Conservation (phyloP, 306 rosid genomes). For the Rosa chinensis region DNA sequence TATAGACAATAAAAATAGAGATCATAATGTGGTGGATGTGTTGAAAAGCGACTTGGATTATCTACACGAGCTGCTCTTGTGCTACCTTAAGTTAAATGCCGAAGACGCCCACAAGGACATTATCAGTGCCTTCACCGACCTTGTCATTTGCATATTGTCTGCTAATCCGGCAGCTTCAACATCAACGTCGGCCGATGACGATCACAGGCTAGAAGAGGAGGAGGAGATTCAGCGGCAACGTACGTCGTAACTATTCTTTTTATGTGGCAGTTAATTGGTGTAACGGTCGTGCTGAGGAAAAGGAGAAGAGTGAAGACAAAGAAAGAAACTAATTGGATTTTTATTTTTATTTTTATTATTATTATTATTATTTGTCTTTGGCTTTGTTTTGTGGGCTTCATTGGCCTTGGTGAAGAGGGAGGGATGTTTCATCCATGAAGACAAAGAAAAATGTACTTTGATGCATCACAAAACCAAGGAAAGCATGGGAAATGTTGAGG, state of each 20-base stretch:
- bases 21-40: constrained; percentile 19
- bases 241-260: neutral
- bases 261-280: constrained; percentile 14
- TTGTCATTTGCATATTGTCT: constrained; percentile 44
- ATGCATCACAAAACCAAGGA: constrained; percentile 44
- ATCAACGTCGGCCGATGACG: constrained; percentile 16
- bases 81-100: constrained; percentile 78
- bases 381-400: neutral
- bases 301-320: neutral
- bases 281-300: constrained; percentile 3
- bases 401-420: constrained; percentile 24
- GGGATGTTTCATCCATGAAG: constrained; percentile 30
- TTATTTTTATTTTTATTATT: too few species aligned
- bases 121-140: constrained; percentile 78
- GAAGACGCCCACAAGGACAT: constrained; percentile 66
- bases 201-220: neutral
- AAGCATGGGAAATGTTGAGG: constrained; percentile 48
- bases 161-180: constrained; percentile 23
- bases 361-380: neutral
- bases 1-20: neutral
- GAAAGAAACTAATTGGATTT: neutral
- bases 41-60: constrained; percentile 58
- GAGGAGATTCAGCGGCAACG: neutral
- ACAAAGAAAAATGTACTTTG: constrained; percentile 26
- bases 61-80: constrained; percentile 73